These are phyloP conservation scores for Phytophthora boehmeriae DNA, from an alignment of 352 stramenopile species.

Conservation along the genomic window DNA sequence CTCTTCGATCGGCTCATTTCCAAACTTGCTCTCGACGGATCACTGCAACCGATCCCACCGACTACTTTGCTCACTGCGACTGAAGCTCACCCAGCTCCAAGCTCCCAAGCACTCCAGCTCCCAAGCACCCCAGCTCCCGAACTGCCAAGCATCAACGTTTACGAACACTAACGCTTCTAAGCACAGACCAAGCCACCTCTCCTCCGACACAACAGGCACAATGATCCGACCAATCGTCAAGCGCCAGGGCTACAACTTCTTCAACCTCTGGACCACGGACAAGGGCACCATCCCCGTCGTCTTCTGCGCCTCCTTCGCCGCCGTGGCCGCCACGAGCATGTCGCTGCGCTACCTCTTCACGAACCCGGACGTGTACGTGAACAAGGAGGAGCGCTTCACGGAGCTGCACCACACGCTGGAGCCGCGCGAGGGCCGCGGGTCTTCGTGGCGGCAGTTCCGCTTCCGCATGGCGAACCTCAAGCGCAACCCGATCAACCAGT, in stretches of 20 bases:
- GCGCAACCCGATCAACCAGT: constrained; percentile 80
- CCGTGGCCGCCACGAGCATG: constrained; percentile 37
- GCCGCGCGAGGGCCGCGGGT: constrained; percentile 40
- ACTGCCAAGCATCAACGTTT: too few relatives aligned
- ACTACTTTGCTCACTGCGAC: too few relatives aligned
- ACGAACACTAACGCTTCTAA: too few relatives aligned
- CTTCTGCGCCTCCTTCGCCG: constrained; percentile 44
- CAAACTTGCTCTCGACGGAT: neutral
- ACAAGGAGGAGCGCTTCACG: constrained; percentile 60
- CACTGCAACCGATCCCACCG: neutral
- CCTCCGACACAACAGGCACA: neutral
- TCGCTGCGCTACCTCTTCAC: constrained; percentile 51
- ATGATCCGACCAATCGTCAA: constrained; percentile 31
- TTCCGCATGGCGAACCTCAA: constrained; percentile 69
- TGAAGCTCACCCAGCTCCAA: too few relatives aligned
- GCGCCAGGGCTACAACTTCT: constrained; percentile 31
- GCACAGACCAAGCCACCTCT: neutral
- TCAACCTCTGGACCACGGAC: constrained; percentile 71
- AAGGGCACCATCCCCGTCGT: constrained; percentile 67
- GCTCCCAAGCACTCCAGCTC: too few relatives aligned
- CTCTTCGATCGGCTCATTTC: constrained; percentile 1
- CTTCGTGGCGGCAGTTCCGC: constrained; percentile 63
- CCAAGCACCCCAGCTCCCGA: too few relatives aligned
- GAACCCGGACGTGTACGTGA: constrained; percentile 72
- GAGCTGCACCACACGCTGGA: constrained; percentile 49